These are phyloP conservation scores for Trametes elegans DNA, from an alignment of 768 basidiomycete species.

Conservation along the genomic window DNA sequence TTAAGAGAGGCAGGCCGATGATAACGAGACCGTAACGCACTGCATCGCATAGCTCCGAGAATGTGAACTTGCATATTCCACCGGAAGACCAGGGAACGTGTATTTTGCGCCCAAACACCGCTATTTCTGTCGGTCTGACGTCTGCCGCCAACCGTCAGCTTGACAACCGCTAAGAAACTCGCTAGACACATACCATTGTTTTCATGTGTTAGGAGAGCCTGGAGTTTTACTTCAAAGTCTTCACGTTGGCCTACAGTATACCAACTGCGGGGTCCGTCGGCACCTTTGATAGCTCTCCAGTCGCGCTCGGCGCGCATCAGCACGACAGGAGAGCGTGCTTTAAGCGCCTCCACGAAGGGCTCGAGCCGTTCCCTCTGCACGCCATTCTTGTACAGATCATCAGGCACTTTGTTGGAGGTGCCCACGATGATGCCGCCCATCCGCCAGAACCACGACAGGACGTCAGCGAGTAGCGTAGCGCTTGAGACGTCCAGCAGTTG, in stretches of 20 bases:
- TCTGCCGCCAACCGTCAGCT: conserved; percentile 10
- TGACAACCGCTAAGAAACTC: not conserved
- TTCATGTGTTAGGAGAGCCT: not conserved
- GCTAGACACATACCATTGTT: not conserved
- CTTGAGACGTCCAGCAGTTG: conserved; percentile 62
- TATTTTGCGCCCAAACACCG: conserved; percentile 49
- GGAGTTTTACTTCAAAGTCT: conserved; percentile 22
- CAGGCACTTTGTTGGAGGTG: conserved; percentile 49
- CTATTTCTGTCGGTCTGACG: conserved; percentile 28
- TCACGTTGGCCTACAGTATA: conserved; percentile 26
- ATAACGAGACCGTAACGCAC: conserved; percentile 16
- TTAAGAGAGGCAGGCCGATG: not conserved
- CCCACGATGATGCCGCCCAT: conserved; percentile 56
- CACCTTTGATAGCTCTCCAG: conserved; percentile 38
- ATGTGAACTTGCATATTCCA: conserved; percentile 44
- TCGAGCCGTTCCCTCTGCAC: conserved; percentile 56
- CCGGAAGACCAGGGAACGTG: conserved; percentile 42
- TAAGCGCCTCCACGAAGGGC: conserved; percentile 54
- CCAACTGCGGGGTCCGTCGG: conserved; percentile 30
- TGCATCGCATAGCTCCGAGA: conserved; percentile 48
- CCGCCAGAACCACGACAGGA: conserved; percentile 62
- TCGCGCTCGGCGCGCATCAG: conserved; percentile 44
- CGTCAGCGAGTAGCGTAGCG: conserved; percentile 47
- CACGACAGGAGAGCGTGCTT: conserved; percentile 49
- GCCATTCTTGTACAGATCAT: conserved; percentile 57